Evolutionary conservation across 2,329 filamentous ascomycete genomes (phyloP), one percentile per base, ranked within the genome.

Genomic region (Pezicula rhizophila): DNA sequence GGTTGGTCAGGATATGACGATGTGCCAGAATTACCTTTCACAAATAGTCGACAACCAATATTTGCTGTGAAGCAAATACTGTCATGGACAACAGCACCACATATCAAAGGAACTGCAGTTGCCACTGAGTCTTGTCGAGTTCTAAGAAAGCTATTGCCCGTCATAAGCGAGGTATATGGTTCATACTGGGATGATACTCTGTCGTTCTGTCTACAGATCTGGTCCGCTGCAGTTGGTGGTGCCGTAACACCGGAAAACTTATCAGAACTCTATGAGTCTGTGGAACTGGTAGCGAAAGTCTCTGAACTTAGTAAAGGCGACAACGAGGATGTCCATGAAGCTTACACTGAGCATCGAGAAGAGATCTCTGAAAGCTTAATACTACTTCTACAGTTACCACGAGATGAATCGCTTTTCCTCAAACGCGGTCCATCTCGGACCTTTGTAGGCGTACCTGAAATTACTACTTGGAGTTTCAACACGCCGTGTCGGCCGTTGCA

Each of bases 21-120:
- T 2, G 68, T 31, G 11, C 28, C 28, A 31, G 28, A 75, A 52
- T 54, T 83, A 7, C 80, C 80, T 1, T 75, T 82, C 1, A 75
- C 78, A 1, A 79, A 76, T 40, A 82, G 62, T 47, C 44, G 64
- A 23, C 43, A 64, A 15, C 56, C 25, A 26, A 81, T 96, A 0
- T 93, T 96, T 68, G 82, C 92, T 8, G 80, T 92, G 38, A 88
- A 87, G 61, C 84, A 91, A 54, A 75, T 96, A 7, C 77, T 87
- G 0, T 77, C 80, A 8, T 91, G 87, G 80, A 70, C 91, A 0
- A 77, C 84, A 12, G 72, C 73, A 0, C 63, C 70, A 0, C 68
- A 74, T 14, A 66, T 68, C 1, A 51, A 79, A 2, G 67, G 72
- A 18, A 60, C 66, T n/a, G 65, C 67, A 47, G 54, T 79, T n/a